Evolutionary conservation across 352 stramenopile species (phyloP), one percentile per base, ranked within the genome.

Genomic region (Achlya hypogyna): DNA sequence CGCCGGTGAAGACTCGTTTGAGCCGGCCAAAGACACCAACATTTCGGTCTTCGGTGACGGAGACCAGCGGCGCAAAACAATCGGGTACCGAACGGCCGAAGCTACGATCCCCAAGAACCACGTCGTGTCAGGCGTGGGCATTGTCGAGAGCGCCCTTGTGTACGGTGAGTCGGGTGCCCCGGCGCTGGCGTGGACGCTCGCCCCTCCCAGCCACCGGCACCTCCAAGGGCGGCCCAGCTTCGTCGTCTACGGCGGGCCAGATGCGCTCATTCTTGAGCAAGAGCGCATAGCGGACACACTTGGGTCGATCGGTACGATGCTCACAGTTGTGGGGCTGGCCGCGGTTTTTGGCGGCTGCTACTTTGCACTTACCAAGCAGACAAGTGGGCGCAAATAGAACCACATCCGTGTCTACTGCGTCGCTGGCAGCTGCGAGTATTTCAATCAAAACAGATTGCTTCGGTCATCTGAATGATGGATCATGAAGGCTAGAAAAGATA

Each of bases 71-170:
- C 49, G 40, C 40, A 67, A 67, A 28, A 67, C 60, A 4, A 45
- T 67, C 45, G 60, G 60, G 9, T 67, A 54, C 25, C 60, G 60
- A 14, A 56, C 32, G 20, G 27, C 28, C 20, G 60, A 67, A 27
- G 40, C 31, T 25, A 52, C 47, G 12, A 67, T 67, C 35, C 45
- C 60, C 32, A 47, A 38, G 18, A 28, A 59, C 22, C 10, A 43
- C 20, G 60, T 67, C 29, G 60, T 67, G 22, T 67, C 60, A 22
- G 60, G 60, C 51, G 23, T 67, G 18, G 60, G 60, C 45, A 9
- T 67, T 28, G 60, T 67, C 27, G 60, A 67, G 25, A 47, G 42
- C 22, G 16, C 20, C 35, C 40, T 67, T 9, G 60, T 67, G 8
- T n/a, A 52, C 14, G 45, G 45, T 20, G 45, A 28, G 22, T 34